phyloP scores from a whole-genome alignment of 2,329 filamentous ascomycete genomes.

The Fusarium dlaminii region DNA sequence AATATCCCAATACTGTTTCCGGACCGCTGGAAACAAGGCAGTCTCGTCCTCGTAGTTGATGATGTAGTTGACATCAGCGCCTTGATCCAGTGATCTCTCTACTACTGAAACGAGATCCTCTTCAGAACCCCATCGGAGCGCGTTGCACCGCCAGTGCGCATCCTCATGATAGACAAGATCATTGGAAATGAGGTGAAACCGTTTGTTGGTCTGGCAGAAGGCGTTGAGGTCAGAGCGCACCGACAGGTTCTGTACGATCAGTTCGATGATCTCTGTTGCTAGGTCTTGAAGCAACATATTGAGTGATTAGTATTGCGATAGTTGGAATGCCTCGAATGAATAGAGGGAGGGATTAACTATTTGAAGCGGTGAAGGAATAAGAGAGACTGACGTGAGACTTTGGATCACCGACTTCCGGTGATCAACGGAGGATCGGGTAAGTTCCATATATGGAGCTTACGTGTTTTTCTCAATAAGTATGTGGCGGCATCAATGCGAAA shows the following conservation, averaged over 20 bases:
- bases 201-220: neutral
- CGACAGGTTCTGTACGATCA: neutral
- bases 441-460: neutral
- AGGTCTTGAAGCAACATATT: neutral
- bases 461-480: neutral
- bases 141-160: neutral
- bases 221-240: neutral
- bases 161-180: neutral
- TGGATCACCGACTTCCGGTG: neutral
- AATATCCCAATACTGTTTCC: neutral
- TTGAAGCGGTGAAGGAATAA: neutral
- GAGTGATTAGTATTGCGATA: fast-evolving
- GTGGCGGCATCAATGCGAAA: fast-evolving
- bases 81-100: neutral
- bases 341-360: fast-evolving
- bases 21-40: neutral
- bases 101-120: neutral
- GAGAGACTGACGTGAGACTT: slow-evolving; percentile 2
- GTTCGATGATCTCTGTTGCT: slow-evolving; percentile 3
- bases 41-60: neutral
- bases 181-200: neutral
- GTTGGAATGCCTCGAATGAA: fast-evolving
- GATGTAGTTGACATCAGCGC: neutral
- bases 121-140: neutral
- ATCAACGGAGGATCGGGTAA: neutral